Evolutionary conservation across 176 grass and related monocot species (phyloP), one percentile per base, ranked within the genome.

Genomic region (Oryza officinalis): DNA sequence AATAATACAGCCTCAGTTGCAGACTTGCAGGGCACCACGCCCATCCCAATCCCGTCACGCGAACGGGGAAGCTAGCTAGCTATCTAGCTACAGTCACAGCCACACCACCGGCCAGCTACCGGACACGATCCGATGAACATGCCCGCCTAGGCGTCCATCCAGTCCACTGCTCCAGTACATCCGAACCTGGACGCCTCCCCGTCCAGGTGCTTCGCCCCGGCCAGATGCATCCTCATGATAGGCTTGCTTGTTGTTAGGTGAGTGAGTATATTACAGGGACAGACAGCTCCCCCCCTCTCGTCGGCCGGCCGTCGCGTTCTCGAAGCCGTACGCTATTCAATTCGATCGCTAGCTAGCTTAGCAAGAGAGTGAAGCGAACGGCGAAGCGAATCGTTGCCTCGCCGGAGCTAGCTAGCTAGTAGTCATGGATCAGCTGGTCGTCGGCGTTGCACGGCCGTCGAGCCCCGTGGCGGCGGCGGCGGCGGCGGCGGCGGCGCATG

Each of bases 201-300:
- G 80, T 82, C 79, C 79, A 12, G 27, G 45, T 86, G 44, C 79
- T 7, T 27, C 0, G 6, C 61, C 47, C 49, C 52, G 52, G 52
- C 20, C 52, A 22, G 52, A 57, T 57, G 5, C 52, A 5, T 57
- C 20, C 0, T 57, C 52, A 57, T 9, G 52, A n/a, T 57, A 22
- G 52, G 18, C 52, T 57, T 6, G 18, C 26, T 22, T 35, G 37
- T 7, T 15, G 27, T 17, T 71, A 46, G 73, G 22, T n/a, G n/a
- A n/a, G n/a, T n/a, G n/a, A n/a, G n/a, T 47, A 84, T 90, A 83
- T 76, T 83, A 86, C 80, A 63, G 17, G 12, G 84, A 83, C 67
- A 37, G 57, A 72, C 82, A 38, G 40, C 79, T 13, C 74, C 12
- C 38, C 78, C 27, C 27, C 52, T 65, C 27, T 30, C 30, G 2